A percentile compares a stretch with the other conserved stretches of the same genome.
Evolutionary conservation across 768 basidiomycete genomes (phyloP).

Genomic region (Mycena venus): DNA sequence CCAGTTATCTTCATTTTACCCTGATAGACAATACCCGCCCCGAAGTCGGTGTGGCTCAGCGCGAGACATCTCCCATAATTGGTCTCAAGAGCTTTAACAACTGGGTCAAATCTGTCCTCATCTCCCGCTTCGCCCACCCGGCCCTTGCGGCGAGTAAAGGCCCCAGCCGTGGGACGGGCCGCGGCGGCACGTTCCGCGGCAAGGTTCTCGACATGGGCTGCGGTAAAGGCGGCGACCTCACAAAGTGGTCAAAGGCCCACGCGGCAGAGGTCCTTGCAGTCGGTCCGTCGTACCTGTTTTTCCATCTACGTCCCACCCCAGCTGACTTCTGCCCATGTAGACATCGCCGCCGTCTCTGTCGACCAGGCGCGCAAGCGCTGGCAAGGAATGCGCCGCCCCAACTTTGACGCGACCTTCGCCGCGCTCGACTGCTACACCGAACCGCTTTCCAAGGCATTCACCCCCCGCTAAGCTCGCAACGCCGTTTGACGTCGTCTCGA

Average conservation of each 20-base stretch:
- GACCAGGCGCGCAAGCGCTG: slow-evolving; percentile 88
- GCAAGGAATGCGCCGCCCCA: slow-evolving; percentile 61
- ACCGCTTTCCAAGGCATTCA: slow-evolving; percentile 77
- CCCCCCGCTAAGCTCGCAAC: slow-evolving; percentile 69
- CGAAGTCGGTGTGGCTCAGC: slow-evolving; percentile 88
- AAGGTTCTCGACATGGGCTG: slow-evolving; percentile 97
- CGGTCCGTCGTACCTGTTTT: slow-evolving; percentile 59
- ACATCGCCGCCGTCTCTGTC: slow-evolving; percentile 91
- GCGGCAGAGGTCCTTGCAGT: slow-evolving; percentile 85
- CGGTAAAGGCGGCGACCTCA: slow-evolving; percentile 98
- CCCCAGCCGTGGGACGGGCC: slow-evolving; percentile 45
- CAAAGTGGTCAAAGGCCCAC: slow-evolving; percentile 93
- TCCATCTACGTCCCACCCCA: background rate
- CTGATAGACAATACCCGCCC: slow-evolving; percentile 89
- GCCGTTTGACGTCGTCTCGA: slow-evolving; percentile 94
- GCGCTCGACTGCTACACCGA: slow-evolving; percentile 91
- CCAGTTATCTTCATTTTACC: background rate
- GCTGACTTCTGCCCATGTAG: slow-evolving; percentile 55
- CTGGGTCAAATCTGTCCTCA: slow-evolving; percentile 98
- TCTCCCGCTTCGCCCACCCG: slow-evolving; percentile 89
- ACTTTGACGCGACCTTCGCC: slow-evolving; percentile 86
- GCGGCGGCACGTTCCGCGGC: slow-evolving; percentile 55
- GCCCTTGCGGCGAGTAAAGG: slow-evolving; percentile 61
- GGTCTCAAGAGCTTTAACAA: slow-evolving; percentile 99
- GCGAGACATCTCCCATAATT: slow-evolving; percentile 92